Conservation (phyloP, 2,329 filamentous ascomycete species). For the Trichophaea hybrida region DNA sequence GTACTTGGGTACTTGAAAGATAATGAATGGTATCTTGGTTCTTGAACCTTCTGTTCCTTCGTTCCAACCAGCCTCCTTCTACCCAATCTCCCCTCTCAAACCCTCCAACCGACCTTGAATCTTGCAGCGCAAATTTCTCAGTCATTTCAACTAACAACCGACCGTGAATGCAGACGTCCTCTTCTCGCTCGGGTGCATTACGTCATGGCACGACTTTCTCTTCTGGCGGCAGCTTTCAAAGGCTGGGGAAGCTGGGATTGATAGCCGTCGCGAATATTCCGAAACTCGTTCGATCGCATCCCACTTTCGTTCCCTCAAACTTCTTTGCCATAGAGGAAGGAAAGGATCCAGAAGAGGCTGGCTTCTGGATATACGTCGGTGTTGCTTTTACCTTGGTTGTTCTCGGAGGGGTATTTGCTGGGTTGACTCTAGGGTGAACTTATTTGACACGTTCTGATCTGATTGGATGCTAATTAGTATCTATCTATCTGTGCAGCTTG, state of each 20-base stretch:
- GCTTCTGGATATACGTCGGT: slow-evolving; percentile 66
- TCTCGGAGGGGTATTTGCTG: slow-evolving; percentile 82
- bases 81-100: background rate
- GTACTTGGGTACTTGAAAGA: too few species aligned
- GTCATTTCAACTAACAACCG: background rate
- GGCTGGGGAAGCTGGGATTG: slow-evolving; percentile 37
- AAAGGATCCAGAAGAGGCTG: slow-evolving; percentile 44
- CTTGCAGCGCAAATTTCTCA: background rate
- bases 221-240: slow-evolving; percentile 30
- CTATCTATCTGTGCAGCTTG: slow-evolving; percentile 26
- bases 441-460: background rate
- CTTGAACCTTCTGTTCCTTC: background rate
- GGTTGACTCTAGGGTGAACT: slow-evolving; percentile 70
- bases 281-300: slow-evolving; percentile 34
- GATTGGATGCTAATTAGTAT: background rate
- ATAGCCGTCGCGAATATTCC: slow-evolving; percentile 30
- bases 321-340: slow-evolving; percentile 31
- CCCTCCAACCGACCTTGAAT: background rate
- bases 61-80: background rate
- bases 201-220: background rate
- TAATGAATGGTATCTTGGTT: too few species aligned
- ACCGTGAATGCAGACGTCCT: slow-evolving; percentile 4
- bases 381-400: slow-evolving; percentile 70
- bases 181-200: background rate
- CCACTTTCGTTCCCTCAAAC: slow-evolving; percentile 24